These are phyloP conservation scores for Fusarium camptoceras DNA, from an alignment of 2,329 filamentous ascomycete species.

Conservation along the genomic window DNA sequence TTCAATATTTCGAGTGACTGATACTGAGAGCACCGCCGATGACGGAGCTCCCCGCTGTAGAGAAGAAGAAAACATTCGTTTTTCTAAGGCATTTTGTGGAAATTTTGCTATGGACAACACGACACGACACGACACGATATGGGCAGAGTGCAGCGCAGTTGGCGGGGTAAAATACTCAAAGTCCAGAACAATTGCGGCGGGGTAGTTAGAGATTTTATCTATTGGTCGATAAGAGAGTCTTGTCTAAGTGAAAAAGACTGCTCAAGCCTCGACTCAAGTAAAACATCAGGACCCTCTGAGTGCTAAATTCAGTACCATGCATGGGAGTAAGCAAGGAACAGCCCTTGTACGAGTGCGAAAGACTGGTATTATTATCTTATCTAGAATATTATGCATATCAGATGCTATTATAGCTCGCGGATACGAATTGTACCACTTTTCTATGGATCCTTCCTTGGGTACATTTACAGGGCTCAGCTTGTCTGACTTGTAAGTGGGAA, in stretches of 20 bases:
- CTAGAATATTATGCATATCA: constrained; percentile 5
- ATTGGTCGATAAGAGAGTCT: constrained; percentile 17
- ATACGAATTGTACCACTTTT: constrained; percentile 30
- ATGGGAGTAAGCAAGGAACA: neutral
- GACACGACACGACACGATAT: neutral
- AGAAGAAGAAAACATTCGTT: constrained; percentile 3
- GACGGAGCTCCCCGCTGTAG: constrained; percentile 33
- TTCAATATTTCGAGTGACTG: constrained; percentile 19
- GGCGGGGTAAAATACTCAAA: constrained; percentile 34
- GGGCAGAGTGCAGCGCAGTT: constrained; percentile 14
- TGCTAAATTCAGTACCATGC: constrained; percentile 19
- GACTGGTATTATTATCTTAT: constrained; percentile 3
- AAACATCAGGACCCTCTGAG: too few relatives aligned
- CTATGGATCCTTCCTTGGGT: constrained; percentile 6
- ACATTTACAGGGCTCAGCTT: neutral
- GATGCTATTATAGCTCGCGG: constrained; percentile 9
- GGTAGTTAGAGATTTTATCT: constrained; percentile 16
- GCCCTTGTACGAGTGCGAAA: neutral
- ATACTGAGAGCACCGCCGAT: constrained; percentile 22
- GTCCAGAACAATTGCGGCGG: constrained; percentile 18
- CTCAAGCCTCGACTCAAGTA: too few relatives aligned
- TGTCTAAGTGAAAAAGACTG: neutral
- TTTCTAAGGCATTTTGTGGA: constrained; percentile 14
- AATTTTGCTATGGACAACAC: constrained; percentile 15
- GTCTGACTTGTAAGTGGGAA: neutral